Evolutionary conservation across 495 filamentous ascomycete species (phyloP).

Genomic region (Elasticomyces elasticus): DNA sequence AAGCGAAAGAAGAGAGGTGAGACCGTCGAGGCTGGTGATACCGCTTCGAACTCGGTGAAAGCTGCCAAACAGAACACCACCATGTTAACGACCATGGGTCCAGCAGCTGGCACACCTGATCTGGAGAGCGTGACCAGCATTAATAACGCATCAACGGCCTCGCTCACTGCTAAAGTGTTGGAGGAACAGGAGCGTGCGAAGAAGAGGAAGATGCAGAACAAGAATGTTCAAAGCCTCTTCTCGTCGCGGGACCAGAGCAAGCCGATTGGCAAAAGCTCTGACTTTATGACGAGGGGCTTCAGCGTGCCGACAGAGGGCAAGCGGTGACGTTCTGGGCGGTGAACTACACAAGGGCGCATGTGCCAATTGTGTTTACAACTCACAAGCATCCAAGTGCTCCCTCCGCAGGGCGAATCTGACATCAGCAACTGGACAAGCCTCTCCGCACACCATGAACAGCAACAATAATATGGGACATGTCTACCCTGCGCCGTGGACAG

Average conservation of each 20-base stretch:
- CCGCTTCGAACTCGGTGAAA: not conserved
- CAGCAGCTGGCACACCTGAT: conserved; percentile 1
- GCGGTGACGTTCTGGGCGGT: conserved; percentile 12
- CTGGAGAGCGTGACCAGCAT: conserved; percentile 40
- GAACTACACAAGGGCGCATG: not conserved
- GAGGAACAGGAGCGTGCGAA: conserved; percentile 74
- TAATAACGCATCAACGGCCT: conserved; percentile 77
- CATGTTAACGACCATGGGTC: too few species aligned
- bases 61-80: conserved; percentile 1
- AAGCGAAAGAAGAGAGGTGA: conserved; percentile 55
- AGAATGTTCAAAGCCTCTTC: conserved; percentile 62
- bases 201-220: conserved; percentile 65
- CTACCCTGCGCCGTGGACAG: not conserved
- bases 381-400: not conserved
- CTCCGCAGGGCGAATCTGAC: not conserved
- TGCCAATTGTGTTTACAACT: not conserved
- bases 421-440: not conserved
- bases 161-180: conserved; percentile 71
- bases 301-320: conserved; percentile 43
- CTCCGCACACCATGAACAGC: not conserved
- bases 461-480: not conserved
- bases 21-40: not conserved
- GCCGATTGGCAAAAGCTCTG: conserved; percentile 40
- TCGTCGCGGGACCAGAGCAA: conserved; percentile 42
- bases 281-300: conserved; percentile 75